These are phyloP conservation scores for Mucor indicus DNA, from an alignment of 371 early-diverging fungal genomes.

Conservation along the genomic window DNA sequence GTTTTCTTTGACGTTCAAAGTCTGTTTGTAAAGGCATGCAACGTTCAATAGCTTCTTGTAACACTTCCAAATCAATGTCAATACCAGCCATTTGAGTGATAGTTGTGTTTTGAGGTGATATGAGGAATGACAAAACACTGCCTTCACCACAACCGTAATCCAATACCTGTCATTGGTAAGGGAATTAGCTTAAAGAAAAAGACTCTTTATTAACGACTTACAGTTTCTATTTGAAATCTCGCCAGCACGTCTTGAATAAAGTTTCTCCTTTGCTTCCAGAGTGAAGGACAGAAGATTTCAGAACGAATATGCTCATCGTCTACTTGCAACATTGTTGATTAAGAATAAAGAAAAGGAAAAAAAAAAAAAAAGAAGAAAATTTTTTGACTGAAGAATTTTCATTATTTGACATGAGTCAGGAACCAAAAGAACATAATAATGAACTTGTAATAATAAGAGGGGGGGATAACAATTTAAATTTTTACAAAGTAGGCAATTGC, in stretches of 20 bases:
- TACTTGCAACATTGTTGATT: too few species aligned
- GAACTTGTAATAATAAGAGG: too few species aligned
- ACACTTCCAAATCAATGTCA: slow-evolving; percentile 45
- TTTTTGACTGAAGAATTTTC: too few species aligned
- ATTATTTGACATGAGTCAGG: too few species aligned
- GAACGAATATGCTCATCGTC: neutral
- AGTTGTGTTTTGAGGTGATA: slow-evolving; percentile 33
- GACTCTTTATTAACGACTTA: neutral
- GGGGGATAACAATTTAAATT: too few species aligned
- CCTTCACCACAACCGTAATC: slow-evolving; percentile 83
- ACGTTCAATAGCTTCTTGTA: slow-evolving; percentile 40
- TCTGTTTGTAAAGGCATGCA: slow-evolving; percentile 60
- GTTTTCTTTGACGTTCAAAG: slow-evolving; percentile 37
- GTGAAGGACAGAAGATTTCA: slow-evolving; percentile 9
- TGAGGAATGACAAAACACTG: slow-evolving; percentile 55
- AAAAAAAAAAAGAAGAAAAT: too few species aligned
- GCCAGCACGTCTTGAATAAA: slow-evolving; percentile 6
- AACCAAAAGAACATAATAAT: too few species aligned
- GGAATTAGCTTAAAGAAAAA: neutral
- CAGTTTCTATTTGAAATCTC: slow-evolving; percentile 1
- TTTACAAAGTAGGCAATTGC: slow-evolving; percentile 26
- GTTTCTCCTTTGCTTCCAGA: slow-evolving; percentile 15
- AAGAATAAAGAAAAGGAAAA: too few species aligned
- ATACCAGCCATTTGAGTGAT: slow-evolving; percentile 60
- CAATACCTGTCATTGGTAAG: slow-evolving; percentile 44